A percentile compares a stretch with the other conserved stretches of the same genome.
Conservation (phyloP, 106 monocot genomes). For the Dendrobium chrysotoxum region DNA sequence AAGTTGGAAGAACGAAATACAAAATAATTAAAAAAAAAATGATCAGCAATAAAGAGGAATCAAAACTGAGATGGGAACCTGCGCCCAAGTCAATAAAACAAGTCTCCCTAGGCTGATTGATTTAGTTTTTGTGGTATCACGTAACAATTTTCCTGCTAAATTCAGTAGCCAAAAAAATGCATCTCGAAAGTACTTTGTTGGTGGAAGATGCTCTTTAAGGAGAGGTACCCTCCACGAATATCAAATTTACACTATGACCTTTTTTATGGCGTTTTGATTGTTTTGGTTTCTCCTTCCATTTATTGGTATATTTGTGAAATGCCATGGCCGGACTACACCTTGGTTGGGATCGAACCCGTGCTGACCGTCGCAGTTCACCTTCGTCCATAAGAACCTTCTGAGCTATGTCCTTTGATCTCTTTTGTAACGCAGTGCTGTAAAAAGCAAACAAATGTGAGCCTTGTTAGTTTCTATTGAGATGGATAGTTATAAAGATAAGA, state of each 20-base stretch:
- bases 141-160: background rate
- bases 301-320: conserved; percentile 70
- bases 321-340: conserved; percentile 44
- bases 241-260: too few species aligned
- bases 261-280: too few species aligned
- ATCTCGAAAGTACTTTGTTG: background rate
- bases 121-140: background rate
- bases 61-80: conserved; percentile 6
- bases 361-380: conserved; percentile 60
- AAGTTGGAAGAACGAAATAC: background rate
- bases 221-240: too few species aligned
- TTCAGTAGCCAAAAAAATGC: background rate
- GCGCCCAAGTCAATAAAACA: background rate
- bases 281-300: conserved; percentile 63
- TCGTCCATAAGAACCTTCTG: conserved; percentile 59
- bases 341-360: conserved; percentile 59
- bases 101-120: background rate
- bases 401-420: conserved; percentile 50
- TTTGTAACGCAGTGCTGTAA: conserved; percentile 59
- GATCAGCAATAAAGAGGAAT: background rate
- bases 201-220: background rate
- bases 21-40: too few species aligned
- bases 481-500: too few species aligned
- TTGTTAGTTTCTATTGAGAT: background rate
- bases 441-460: too few species aligned